Conservation (phyloP, 805 yeast species). For the Pichia occidentalis region DNA sequence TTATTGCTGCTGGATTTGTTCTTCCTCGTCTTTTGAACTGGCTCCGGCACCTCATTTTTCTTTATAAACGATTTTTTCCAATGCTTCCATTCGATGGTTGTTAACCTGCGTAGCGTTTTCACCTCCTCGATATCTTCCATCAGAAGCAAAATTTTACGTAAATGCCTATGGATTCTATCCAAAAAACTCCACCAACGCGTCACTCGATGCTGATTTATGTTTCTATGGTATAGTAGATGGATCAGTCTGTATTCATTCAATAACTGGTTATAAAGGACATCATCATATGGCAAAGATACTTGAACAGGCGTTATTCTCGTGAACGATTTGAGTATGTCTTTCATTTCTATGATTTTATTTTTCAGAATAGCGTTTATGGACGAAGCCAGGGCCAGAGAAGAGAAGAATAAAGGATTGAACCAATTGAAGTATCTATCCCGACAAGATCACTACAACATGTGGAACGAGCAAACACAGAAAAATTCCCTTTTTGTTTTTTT, state of each 20-base stretch:
- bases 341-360: too few relatives aligned
- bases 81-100: conserved; percentile 13
- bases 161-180: conserved; percentile 52
- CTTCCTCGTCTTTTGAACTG: conserved; percentile 10
- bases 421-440: too few relatives aligned
- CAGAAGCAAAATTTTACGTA: conserved; percentile 35
- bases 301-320: background rate
- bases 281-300: background rate
- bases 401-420: too few relatives aligned
- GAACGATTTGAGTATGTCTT: conserved; percentile 1
- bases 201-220: conserved; percentile 67
- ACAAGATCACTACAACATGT: too few relatives aligned
- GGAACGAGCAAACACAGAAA: too few relatives aligned
- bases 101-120: conserved; percentile 6
- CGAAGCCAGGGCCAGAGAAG: too few relatives aligned
- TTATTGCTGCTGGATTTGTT: conserved; percentile 4
- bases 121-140: conserved; percentile 23
- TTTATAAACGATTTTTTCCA: conserved; percentile 3
- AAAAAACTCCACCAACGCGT: conserved; percentile 74
- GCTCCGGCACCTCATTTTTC: conserved; percentile 10
- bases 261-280: conserved; percentile 12
- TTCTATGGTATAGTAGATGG: conserved; percentile 62
- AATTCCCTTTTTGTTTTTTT: too few relatives aligned
- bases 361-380: too few relatives aligned
- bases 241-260: conserved; percentile 50